phyloP scores from a whole-genome alignment of 352 stramenopile species.

The Pythium apleroticum region DNA sequence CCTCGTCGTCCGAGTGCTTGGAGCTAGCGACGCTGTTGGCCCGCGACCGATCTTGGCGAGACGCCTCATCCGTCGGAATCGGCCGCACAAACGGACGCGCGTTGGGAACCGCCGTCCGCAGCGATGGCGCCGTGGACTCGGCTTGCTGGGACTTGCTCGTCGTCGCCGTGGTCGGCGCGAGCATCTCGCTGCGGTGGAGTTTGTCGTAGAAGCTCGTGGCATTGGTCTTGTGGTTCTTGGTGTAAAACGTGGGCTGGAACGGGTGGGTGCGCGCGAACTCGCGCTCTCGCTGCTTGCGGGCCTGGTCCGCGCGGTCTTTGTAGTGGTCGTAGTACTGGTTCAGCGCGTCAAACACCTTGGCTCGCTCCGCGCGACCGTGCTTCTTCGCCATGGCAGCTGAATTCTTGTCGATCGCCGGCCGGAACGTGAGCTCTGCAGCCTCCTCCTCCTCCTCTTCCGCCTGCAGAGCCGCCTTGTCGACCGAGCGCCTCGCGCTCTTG shows the following conservation, averaged over 20 bases:
- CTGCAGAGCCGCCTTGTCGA: constrained; percentile 18
- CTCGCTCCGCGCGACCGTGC: constrained; percentile 49
- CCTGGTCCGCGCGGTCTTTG: constrained; percentile 50
- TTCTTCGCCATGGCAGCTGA: constrained; percentile 61
- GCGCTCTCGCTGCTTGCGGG: constrained; percentile 49
- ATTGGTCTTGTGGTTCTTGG: constrained; percentile 41
- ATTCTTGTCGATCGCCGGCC: constrained; percentile 67
- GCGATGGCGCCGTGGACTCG: constrained; percentile 27
- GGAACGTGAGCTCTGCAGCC: constrained; percentile 63
- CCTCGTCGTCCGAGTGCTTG: constrained; percentile 43
- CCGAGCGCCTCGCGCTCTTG: constrained; percentile 30
- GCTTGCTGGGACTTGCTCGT: constrained; percentile 20
- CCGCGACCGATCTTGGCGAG: constrained; percentile 16
- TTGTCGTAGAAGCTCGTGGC: constrained; percentile 57
- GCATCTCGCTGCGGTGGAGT: constrained; percentile 32
- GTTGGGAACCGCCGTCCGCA: constrained; percentile 54
- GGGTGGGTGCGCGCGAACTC: constrained; percentile 61
- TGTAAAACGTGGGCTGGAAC: constrained; percentile 59
- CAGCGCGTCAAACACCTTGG: constrained; percentile 67
- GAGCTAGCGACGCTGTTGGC: constrained; percentile 40
- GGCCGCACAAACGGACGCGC: constrained; percentile 61
- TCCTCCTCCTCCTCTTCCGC: constrained; percentile 26
- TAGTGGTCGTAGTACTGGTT: constrained; percentile 81
- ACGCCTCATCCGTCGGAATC: constrained; percentile 36
- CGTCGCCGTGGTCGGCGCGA: constrained; percentile 2